Evolutionary conservation across 2,329 filamentous ascomycete species (phyloP).

Genomic region (Neocucurbitaria cava): DNA sequence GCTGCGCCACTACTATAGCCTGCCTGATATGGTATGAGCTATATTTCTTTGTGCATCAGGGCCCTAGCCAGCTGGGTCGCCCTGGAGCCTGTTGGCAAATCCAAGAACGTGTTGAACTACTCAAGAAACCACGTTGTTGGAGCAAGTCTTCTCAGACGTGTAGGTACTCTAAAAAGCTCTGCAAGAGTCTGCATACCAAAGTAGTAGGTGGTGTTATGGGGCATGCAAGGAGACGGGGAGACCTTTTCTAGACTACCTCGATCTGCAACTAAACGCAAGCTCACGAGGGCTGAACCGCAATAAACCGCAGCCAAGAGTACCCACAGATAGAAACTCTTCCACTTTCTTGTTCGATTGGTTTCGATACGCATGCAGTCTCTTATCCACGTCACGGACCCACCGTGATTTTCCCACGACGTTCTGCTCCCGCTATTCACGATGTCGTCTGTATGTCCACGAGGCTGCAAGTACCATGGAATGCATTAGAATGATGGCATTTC

Average conservation of each 20-base stretch:
- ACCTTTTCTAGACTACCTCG: slow-evolving; percentile 34
- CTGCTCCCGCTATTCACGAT: slow-evolving; percentile 3
- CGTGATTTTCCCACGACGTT: neutral
- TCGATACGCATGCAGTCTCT: slow-evolving; percentile 18
- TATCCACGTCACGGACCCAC: slow-evolving; percentile 25
- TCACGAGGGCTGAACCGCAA: slow-evolving; percentile 26
- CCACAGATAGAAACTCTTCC: slow-evolving; percentile 25
- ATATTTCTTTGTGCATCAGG: slow-evolving; percentile 4
- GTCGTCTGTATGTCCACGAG: neutral
- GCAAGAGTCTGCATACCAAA: slow-evolving; percentile 9
- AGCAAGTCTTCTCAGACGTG: slow-evolving; percentile 10
- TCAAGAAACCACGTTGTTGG: slow-evolving; percentile 24
- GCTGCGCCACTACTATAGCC: slow-evolving; percentile 13
- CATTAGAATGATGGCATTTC: slow-evolving; percentile 31
- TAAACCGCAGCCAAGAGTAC: slow-evolving; percentile 32
- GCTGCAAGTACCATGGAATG: neutral
- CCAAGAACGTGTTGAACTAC: slow-evolving; percentile 1
- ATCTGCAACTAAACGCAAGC: slow-evolving; percentile 28
- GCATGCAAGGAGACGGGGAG: slow-evolving; percentile 29
- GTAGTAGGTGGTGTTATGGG: slow-evolving; percentile 25
- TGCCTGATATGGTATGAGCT: slow-evolving; percentile 1
- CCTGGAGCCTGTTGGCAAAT: slow-evolving; percentile 14
- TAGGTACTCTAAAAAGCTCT: slow-evolving; percentile 7
- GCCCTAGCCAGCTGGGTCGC: slow-evolving; percentile 3
- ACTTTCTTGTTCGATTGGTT: slow-evolving; percentile 15